Base-by-base conservation (phyloP, 306 rosid genomes). In the Fagus sylvatica region DNA sequence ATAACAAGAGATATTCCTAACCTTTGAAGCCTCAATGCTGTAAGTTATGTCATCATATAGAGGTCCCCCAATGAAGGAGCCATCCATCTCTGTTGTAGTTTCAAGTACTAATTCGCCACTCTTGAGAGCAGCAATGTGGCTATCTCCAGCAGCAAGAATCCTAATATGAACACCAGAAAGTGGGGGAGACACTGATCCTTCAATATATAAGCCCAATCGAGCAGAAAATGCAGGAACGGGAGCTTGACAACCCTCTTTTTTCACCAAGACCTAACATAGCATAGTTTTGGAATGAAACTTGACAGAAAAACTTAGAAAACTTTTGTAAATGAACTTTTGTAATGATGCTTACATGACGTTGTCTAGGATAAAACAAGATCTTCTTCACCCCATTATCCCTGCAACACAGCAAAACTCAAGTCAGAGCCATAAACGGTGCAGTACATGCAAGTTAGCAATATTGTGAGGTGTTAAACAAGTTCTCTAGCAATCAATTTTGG, bases 181-280 rank as follows among this genome's bases (percentile, higher is more conserved):
- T 8, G 96, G 94, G 75, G 98, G 99, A 59, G 90, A 87, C 80
- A 93, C 96, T 33, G 96, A 87, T 86, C 99, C 99, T 79, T 89
- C 92, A 71, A 91, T 83, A 75, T 91, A 93, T 42, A 90, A 81
- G 73, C 99, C 99, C 83, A 68, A 65, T 71, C 94, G 88, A 76
- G 94, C 90, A 84, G 85, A 78, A 85, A 93, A 96, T 81, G 82
- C 34, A 78, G 96, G 97, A 72, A 93, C 61, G 65, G 82, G 65
- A 81, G 90, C 88, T 88, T 96, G 98, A 82, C 99, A 96, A 70
- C 90, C 91, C 71, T 90, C 96, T 82, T 82, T 90, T 79, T 80
- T 71, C 82, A 93, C 88, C 68, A 79, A 71, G 74, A 90, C 91
- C 99, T 96, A 83, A 69, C 22, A 66, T 75, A 78, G 72, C 16